A percentile compares a stretch with the other conserved stretches of the same genome.
Evolutionary conservation across 768 basidiomycete genomes (phyloP).

Genomic region (Vararia minispora): DNA sequence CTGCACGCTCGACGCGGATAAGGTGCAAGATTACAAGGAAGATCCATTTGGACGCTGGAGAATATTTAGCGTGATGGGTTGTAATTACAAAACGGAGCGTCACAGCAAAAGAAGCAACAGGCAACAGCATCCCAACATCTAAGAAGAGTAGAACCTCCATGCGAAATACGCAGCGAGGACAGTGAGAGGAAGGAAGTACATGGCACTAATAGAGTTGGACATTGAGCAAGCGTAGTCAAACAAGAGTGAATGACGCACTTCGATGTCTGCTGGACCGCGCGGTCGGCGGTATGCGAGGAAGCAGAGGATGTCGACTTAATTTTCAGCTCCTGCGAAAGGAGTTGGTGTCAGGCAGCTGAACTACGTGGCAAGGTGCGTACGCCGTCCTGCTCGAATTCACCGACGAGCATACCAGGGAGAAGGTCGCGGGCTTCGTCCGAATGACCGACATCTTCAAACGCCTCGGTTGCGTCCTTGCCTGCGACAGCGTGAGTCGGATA

Average conservation of each 20-base stretch:
- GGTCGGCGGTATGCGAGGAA: slow-evolving; percentile 7
- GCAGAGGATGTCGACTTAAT: slow-evolving; percentile 6
- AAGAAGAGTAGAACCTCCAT: slow-evolving; percentile 28
- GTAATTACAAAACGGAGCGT: slow-evolving; percentile 1
- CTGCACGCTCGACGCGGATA: no score
- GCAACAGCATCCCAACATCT: no score
- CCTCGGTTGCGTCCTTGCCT: slow-evolving; percentile 95
- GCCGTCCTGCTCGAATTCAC: slow-evolving; percentile 59
- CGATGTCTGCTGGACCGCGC: slow-evolving; percentile 13
- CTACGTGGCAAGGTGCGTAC: neutral
- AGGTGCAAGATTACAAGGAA: no score
- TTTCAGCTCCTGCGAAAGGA: slow-evolving; percentile 4
- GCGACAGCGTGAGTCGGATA: slow-evolving; percentile 12
- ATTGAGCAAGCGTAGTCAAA: neutral
- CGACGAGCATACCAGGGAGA: slow-evolving; percentile 81
- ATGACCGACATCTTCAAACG: slow-evolving; percentile 99
- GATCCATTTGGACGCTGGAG: no score
- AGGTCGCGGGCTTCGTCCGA: slow-evolving; percentile 96
- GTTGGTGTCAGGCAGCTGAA: neutral
- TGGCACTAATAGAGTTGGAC: slow-evolving; percentile 16
- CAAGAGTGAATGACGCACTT: slow-evolving; percentile 9
- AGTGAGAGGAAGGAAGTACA: slow-evolving; percentile 33
- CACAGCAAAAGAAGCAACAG: neutral
- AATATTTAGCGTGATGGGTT: neutral
- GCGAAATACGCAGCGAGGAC: slow-evolving; percentile 34